Evolutionary conservation across 805 yeast species (phyloP).

Genomic region (Limtongia smithiae): DNA sequence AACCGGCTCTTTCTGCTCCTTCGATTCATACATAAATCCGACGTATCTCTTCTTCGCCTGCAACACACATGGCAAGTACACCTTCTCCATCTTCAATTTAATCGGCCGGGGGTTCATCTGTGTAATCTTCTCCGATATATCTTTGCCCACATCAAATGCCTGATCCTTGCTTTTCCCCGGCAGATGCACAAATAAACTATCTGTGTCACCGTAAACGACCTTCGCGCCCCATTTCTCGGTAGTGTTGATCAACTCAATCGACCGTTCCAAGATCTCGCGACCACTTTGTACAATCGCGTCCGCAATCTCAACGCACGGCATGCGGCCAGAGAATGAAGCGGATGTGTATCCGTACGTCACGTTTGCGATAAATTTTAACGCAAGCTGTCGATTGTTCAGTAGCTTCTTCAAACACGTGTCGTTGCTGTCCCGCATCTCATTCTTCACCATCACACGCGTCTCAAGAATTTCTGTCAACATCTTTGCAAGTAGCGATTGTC

Average conservation of each 20-base stretch:
- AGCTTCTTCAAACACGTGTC: slow-evolving; percentile 42
- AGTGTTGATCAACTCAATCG: slow-evolving; percentile 64
- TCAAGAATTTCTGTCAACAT: slow-evolving; percentile 83
- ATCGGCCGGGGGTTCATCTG: slow-evolving; percentile 73
- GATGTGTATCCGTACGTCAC: slow-evolving; percentile 96
- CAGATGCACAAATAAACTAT: slow-evolving; percentile 82
- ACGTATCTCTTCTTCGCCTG: slow-evolving; percentile 88
- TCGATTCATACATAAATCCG: slow-evolving; percentile 71
- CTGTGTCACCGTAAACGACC: slow-evolving; percentile 97
- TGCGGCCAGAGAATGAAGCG: slow-evolving; percentile 91
- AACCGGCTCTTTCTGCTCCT: slow-evolving; percentile 52
- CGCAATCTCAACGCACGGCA: slow-evolving; percentile 95
- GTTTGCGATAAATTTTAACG: slow-evolving; percentile 84
- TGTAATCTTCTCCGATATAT: slow-evolving; percentile 64
- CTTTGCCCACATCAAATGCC: slow-evolving; percentile 72
- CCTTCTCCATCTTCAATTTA: slow-evolving; percentile 83
- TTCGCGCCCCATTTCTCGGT: slow-evolving; percentile 72
- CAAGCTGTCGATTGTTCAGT: slow-evolving; percentile 75
- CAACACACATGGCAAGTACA: slow-evolving; percentile 80
- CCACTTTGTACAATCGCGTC: slow-evolving; percentile 93
- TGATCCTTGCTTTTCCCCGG: slow-evolving; percentile 77
- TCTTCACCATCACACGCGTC: slow-evolving; percentile 72
- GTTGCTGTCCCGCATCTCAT: slow-evolving; percentile 54
- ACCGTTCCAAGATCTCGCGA: slow-evolving; percentile 65
- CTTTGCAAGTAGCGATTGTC: slow-evolving; percentile 72